Conservation (phyloP, 176 grass and related monocot species). For the Calamus simplicifolius region DNA sequence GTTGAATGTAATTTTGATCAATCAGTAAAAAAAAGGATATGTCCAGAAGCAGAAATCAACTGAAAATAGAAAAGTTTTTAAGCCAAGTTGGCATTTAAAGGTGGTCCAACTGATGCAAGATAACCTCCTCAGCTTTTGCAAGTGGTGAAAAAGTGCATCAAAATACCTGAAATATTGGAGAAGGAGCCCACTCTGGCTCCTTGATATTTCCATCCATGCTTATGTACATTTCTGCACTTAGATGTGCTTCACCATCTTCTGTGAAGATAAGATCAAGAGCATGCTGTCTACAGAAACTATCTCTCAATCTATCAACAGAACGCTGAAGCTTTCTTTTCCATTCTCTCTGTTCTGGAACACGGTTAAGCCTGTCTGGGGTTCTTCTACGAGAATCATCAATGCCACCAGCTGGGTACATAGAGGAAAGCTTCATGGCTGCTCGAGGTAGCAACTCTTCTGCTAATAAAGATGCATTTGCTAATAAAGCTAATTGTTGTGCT, state of each 20-base stretch:
- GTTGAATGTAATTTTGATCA: too few relatives aligned
- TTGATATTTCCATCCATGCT: constrained; percentile 61
- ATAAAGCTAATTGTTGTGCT: constrained; percentile 69
- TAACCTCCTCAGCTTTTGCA: too few relatives aligned
- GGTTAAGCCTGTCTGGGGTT: constrained; percentile 47
- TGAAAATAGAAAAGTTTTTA: too few relatives aligned
- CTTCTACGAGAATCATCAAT: constrained; percentile 59
- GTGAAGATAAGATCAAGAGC: constrained; percentile 98
- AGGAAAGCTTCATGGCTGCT: constrained; percentile 71
- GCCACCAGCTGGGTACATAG: constrained; percentile 35
- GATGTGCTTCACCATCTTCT: constrained; percentile 73
- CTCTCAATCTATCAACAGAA: constrained; percentile 71
- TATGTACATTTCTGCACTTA: constrained; percentile 89
- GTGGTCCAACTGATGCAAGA: too few relatives aligned
- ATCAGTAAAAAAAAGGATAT: too few relatives aligned
- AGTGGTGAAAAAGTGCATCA: background rate
- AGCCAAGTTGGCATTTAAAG: too few relatives aligned
- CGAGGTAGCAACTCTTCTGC: constrained; percentile 90
- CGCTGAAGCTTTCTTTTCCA: constrained; percentile 89
- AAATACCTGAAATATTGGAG: constrained; percentile 82
- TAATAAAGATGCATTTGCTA: constrained; percentile 90
- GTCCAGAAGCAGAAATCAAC: too few relatives aligned
- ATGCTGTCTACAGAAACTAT: constrained; percentile 85
- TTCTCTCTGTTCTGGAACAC: constrained; percentile 81
- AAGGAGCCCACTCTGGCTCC: constrained; percentile 82